phyloP scores from a whole-genome alignment of 176 grass and related monocot species.

The Leersia perrieri region DNA sequence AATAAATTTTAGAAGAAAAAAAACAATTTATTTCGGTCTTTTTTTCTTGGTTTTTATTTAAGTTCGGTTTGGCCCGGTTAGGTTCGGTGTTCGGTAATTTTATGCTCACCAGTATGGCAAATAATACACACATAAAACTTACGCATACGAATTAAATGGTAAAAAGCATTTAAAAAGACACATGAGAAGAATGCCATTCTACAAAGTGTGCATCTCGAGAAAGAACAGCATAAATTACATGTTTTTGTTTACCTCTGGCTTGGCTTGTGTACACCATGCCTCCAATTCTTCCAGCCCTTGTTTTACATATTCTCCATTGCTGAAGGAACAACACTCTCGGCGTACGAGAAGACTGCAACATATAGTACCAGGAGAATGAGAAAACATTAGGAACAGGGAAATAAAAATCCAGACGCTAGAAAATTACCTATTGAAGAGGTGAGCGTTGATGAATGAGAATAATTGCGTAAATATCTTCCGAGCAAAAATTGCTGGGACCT shows the following conservation, averaged over 20 bases:
- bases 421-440: constrained; percentile 89
- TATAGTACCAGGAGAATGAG: constrained; percentile 16
- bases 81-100: background rate
- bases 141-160: background rate
- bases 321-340: constrained; percentile 93
- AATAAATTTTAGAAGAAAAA: background rate
- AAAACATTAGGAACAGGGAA: constrained; percentile 1
- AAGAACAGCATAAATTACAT: background rate
- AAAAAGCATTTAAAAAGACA: background rate
- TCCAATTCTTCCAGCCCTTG: constrained; percentile 79
- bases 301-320: constrained; percentile 97
- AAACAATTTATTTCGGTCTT: background rate
- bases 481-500: constrained; percentile 72
- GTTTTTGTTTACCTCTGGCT: constrained; percentile 60
- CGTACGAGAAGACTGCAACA: constrained; percentile 70
- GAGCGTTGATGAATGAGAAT: constrained; percentile 87
- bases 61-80: background rate
- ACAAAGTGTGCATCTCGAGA: background rate
- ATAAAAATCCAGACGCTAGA: constrained; percentile 11
- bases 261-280: constrained; percentile 65
- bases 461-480: constrained; percentile 73
- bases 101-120: background rate
- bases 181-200: background rate
- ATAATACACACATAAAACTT: background rate
- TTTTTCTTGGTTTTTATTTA: background rate